Base-by-base conservation (phyloP, 2,329 filamentous ascomycete species). In the Diplodia corticola region DNA sequence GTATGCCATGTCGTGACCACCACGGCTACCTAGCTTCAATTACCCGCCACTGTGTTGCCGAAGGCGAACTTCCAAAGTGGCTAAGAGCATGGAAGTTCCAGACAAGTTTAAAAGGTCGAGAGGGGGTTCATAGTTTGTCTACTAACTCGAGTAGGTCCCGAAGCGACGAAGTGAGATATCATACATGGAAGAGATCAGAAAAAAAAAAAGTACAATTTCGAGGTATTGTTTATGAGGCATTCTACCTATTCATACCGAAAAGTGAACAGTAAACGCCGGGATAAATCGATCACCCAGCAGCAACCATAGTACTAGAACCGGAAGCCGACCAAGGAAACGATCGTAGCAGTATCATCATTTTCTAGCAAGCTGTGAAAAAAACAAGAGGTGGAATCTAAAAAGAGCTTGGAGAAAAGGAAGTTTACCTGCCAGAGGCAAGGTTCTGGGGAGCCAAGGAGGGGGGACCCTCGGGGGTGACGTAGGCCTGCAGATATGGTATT, bases 401-500 rank as follows among this genome's bases (percentile, higher is more conserved):
- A 15, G 9, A 9, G 24, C 37, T 26, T 49, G 22, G 9, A 2
- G 15, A 22, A 24, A 15, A 20, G 9, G 9, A 17, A 26, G n/a
- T 63, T 60, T 66, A 59, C 64, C 64, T 66, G 44, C 53, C 64
- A 28, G 64, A 64, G 17, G 74, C 80, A 65, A 80, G 76, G 77
- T 85, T 86, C 75, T 79, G 77, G 9, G 86, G 86, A 4, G 84
- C 79, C 70, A 79, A 74, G 12, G 84, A 80, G 1, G 86, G 77
- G 1, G 85, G 83, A 13, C 86, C 86, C 70, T 88, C 84, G 20
- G 85, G 83, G 17, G 86, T 89, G 54, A 88, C 85, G 78, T 97
- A 98, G 51, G 93, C 64, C 64, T 65, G 28, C 10, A 17, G 4
- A 7, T 5, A 12, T 3, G 35, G 15, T n/a, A 15, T 37, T 3